A percentile compares a stretch with the other conserved stretches of the same genome.
Evolutionary conservation across 148 eudicot species (phyloP).

Genomic region (Chenopodium quinoa): DNA sequence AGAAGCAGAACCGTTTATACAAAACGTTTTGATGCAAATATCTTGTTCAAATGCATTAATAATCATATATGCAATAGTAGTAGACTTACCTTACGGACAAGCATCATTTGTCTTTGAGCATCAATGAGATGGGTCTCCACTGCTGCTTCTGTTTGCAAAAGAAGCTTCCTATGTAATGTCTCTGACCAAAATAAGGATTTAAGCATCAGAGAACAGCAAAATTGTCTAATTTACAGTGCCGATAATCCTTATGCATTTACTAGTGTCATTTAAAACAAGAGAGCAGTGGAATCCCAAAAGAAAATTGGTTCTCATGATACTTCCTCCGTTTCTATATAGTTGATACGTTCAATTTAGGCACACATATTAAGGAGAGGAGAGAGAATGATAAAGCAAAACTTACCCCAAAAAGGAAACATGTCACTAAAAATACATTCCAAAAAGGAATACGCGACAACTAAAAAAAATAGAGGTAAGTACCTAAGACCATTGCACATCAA

Average conservation of each 20-base stretch:
- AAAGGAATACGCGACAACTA: no score
- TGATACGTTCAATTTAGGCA: no score
- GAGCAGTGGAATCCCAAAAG: background rate
- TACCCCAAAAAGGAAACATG: no score
- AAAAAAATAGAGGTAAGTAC: no score
- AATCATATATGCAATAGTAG: background rate
- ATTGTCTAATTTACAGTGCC: background rate
- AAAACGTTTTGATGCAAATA: background rate
- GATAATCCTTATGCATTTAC: background rate
- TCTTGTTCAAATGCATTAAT: constrained; percentile 7
- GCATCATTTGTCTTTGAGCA: constrained; percentile 49
- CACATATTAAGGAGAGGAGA: no score
- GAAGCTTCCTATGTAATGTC: constrained; percentile 54
- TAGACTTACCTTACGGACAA: constrained; percentile 53
- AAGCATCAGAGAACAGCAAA: constrained; percentile 17
- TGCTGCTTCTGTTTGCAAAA: constrained; percentile 62
- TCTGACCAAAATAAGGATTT: constrained; percentile 32
- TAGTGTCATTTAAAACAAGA: background rate
- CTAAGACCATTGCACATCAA: background rate
- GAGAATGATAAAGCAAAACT: no score
- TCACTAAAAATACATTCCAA: no score
- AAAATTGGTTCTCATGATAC: background rate
- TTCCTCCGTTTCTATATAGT: no score
- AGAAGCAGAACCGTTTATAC: background rate
- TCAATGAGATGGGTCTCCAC: constrained; percentile 58